Percentiles rank a stretch among this genome's conserved stretches.
Conservation (phyloP, 495 filamentous ascomycete species). For the Trichoderma asperelloides region DNA sequence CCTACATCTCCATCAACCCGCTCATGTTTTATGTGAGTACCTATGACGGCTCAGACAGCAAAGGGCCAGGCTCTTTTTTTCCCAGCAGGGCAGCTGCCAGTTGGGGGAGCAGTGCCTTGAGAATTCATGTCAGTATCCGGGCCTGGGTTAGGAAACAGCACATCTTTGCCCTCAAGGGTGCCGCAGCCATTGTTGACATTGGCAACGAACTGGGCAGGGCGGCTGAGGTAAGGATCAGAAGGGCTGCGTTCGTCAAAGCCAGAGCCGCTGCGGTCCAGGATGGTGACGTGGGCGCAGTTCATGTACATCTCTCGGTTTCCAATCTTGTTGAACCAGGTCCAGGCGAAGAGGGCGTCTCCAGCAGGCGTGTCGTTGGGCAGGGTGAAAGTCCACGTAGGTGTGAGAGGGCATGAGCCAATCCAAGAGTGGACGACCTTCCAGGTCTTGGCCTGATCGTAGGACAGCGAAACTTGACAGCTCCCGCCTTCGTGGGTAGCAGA, state of each 20-base stretch:
- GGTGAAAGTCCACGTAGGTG: conserved; percentile 47
- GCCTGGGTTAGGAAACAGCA: conserved; percentile 67
- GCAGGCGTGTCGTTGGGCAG: conserved; percentile 52
- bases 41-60: not conserved
- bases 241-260: not conserved
- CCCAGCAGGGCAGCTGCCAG: not conserved
- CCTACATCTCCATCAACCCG: no score
- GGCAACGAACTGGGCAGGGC: conserved; percentile 51
- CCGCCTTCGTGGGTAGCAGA: conserved; percentile 54
- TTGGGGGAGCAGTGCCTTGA: conserved; percentile 4
- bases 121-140: conserved; percentile 41
- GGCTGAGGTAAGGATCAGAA: conserved; percentile 33
- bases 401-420: conserved; percentile 51
- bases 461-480: conserved; percentile 54
- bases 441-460: conserved; percentile 51
- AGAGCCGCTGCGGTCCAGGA: conserved; percentile 33
- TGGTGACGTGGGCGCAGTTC: conserved; percentile 54
- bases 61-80: not conserved
- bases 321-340: conserved; percentile 56
- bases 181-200: conserved; percentile 46
- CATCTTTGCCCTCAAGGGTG: conserved; percentile 45
- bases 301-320: conserved; percentile 65
- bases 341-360: conserved; percentile 54
- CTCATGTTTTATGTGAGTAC: no score
- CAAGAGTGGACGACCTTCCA: conserved; percentile 60